Conservation (phyloP, 441 rosid genomes). For the California macrophylla region DNA sequence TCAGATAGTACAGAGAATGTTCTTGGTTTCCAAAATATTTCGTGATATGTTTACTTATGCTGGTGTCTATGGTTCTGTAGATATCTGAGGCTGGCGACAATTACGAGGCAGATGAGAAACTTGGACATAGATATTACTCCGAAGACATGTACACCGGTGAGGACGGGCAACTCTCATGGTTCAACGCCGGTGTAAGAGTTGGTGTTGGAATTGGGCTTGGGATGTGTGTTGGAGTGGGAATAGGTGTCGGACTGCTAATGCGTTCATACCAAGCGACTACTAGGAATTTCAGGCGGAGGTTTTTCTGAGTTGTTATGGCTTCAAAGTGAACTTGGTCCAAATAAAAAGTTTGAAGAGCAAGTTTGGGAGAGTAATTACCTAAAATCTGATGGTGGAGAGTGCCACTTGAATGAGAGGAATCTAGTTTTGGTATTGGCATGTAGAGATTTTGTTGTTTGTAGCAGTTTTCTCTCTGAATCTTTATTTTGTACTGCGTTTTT, state of each 20-base stretch:
- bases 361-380: background rate
- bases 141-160: slow-evolving; percentile 72
- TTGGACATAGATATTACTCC: slow-evolving; percentile 38
- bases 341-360: background rate
- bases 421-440: background rate
- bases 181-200: slow-evolving; percentile 93
- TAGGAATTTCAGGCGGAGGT: slow-evolving; percentile 57
- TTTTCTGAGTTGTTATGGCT: background rate
- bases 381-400: background rate
- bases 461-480: background rate
- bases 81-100: slow-evolving; percentile 38
- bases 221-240: slow-evolving; percentile 83
- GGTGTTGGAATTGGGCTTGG: slow-evolving; percentile 96
- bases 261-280: slow-evolving; percentile 88
- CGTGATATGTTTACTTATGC: background rate
- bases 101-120: slow-evolving; percentile 49
- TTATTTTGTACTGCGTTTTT: too few species aligned
- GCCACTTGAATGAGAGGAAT: background rate
- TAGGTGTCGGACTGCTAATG: slow-evolving; percentile 90
- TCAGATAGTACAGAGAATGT: slow-evolving; percentile 6
- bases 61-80: slow-evolving; percentile 30
- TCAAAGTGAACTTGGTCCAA: background rate
- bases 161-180: slow-evolving; percentile 91
- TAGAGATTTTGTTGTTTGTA: background rate
- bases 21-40: background rate